These are phyloP conservation scores for Onygenales sp. DNA, from an alignment of 2,329 filamentous ascomycete genomes.

Conservation along the genomic window DNA sequence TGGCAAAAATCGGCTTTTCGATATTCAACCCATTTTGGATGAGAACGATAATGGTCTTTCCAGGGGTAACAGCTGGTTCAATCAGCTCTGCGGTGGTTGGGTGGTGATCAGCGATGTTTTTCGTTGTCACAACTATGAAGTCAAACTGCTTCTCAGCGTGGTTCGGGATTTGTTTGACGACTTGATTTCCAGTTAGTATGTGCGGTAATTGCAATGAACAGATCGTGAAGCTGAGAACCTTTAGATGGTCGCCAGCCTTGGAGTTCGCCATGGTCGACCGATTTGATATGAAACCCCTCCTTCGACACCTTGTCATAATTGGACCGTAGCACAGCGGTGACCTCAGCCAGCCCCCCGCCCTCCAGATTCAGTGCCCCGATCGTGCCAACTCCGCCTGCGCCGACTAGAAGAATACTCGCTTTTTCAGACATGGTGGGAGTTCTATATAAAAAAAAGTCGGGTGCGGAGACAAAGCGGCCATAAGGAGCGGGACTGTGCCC, in stretches of 20 bases:
- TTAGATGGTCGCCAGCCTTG: background rate
- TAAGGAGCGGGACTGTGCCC: background rate
- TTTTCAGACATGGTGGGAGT: background rate
- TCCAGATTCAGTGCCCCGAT: background rate
- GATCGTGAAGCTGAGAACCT: background rate
- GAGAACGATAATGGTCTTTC: background rate
- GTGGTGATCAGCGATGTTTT: background rate
- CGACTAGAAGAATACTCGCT: background rate
- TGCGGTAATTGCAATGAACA: background rate
- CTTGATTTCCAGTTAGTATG: background rate
- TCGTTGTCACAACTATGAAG: background rate
- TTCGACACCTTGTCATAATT: background rate
- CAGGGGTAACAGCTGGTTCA: background rate
- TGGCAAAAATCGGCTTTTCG: background rate
- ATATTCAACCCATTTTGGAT: conserved; percentile 1
- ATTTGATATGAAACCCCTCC: background rate
- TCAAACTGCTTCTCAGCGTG: background rate
- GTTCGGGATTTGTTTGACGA: background rate
- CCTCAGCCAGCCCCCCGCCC: background rate
- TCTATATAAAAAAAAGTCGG: too few relatives aligned
- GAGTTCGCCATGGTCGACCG: background rate
- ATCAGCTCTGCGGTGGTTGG: background rate
- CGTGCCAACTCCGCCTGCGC: background rate
- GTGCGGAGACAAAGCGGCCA: background rate
- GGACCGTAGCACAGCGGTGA: background rate